Evolutionary conservation across 1,284 basidiomycete genomes (phyloP).

Genomic region (Ganoderma leucocontextum): DNA sequence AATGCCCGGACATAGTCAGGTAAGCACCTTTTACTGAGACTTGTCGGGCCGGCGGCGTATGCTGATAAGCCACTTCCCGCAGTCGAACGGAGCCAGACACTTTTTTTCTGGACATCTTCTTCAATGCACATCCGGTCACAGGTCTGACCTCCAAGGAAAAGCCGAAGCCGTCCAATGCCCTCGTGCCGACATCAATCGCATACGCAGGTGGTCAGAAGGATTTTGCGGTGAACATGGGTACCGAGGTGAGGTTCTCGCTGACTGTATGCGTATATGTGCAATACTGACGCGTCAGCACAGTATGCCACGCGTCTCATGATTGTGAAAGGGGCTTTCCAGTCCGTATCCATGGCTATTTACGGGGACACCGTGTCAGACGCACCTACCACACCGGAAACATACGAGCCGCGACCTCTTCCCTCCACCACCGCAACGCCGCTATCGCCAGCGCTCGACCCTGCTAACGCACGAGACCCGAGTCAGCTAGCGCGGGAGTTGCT

Average conservation of each 20-base stretch:
- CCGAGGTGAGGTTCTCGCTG: conserved; percentile 44
- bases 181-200: conserved; percentile 75
- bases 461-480: conserved; percentile 66
- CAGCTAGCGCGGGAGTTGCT: conserved; percentile 67
- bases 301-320: conserved; percentile 82
- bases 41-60: not conserved
- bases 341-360: conserved; percentile 74
- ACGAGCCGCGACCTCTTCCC: conserved; percentile 50
- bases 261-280: not conserved
- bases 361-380: conserved; percentile 58
- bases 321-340: conserved; percentile 72
- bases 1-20: conserved; percentile 68
- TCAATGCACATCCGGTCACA: conserved; percentile 65
- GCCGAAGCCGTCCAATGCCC: conserved; percentile 68
- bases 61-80: not conserved
- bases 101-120: conserved; percentile 76
- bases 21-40: conserved; percentile 47
- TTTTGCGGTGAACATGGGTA: conserved; percentile 73
- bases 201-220: conserved; percentile 75
- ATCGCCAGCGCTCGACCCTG: conserved; percentile 62
- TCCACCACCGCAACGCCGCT: conserved; percentile 51
- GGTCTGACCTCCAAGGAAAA: conserved; percentile 61
- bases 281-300: conserved; percentile 46
- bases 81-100: conserved; percentile 72
- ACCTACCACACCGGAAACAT: conserved; percentile 33